Conservation (phyloP, 495 filamentous ascomycete genomes). For the Penicillium mononematosum region DNA sequence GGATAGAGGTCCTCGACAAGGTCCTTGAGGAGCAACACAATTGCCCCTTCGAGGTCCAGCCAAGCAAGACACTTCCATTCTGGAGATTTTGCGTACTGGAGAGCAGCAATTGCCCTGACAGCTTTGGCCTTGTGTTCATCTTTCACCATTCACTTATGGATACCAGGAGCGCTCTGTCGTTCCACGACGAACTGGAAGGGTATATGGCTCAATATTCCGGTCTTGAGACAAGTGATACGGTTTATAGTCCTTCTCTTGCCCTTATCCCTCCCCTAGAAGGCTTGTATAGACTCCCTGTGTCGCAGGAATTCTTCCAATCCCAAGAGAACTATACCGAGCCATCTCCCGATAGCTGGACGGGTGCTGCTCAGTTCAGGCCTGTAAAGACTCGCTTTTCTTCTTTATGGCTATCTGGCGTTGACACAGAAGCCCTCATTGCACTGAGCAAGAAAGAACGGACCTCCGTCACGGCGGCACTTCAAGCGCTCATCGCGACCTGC, state of each 20-base stretch:
- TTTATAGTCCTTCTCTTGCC: neutral
- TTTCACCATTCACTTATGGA: conserved; percentile 14
- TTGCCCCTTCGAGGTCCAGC: conserved; percentile 2
- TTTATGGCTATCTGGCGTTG: conserved; percentile 6
- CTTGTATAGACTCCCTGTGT: neutral
- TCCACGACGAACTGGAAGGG: conserved; percentile 9
- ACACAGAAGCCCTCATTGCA: neutral
- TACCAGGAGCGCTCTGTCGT: conserved; percentile 7
- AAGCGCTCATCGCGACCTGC: conserved; percentile 3
- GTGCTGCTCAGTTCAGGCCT: conserved; percentile 1
- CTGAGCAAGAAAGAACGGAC: conserved; percentile 4
- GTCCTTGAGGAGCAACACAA: conserved; percentile 3
- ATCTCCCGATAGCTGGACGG: conserved; percentile 7
- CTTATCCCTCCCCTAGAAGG: conserved; percentile 1
- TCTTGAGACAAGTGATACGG: neutral
- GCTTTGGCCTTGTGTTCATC: conserved; percentile 7
- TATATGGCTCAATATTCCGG: neutral
- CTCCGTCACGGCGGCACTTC: conserved; percentile 7
- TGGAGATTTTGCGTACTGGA: conserved; percentile 15
- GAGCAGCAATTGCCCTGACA: neutral
- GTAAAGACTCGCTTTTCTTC: conserved; percentile 9
- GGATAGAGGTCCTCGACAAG: neutral
- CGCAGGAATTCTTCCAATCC: neutral
- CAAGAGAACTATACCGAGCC: conserved; percentile 1
- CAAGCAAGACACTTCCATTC: neutral